Conservation (phyloP, 164 flowering plant species). For the Annona squamosa region DNA sequence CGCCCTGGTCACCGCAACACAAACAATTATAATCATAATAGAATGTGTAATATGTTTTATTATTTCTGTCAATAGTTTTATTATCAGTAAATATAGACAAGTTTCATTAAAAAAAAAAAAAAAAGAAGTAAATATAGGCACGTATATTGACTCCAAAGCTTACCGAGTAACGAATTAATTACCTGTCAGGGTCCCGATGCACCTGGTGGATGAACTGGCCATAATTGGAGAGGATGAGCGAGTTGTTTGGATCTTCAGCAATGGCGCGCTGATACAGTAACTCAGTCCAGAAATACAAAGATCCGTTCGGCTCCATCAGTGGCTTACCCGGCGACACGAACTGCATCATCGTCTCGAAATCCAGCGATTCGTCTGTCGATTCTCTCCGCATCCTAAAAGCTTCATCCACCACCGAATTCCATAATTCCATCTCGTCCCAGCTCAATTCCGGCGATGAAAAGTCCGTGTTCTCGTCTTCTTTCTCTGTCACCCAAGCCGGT, state of each 20-base stretch:
- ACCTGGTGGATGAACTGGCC: conserved; percentile 89
- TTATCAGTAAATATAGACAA: too few species aligned
- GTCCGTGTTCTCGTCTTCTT: conserved; percentile 26
- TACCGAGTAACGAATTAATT: background rate
- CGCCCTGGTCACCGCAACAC: conserved; percentile 46
- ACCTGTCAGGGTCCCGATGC: conserved; percentile 78
- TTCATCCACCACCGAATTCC: conserved; percentile 65
- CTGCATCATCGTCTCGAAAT: conserved; percentile 41
- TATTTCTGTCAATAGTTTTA: background rate
- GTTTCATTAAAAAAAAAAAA: too few species aligned
- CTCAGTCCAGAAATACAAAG: conserved; percentile 49
- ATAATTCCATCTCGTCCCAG: conserved; percentile 40
- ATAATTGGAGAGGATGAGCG: conserved; percentile 73
- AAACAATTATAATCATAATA: background rate
- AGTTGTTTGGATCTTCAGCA: conserved; percentile 51
- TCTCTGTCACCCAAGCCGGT: conserved; percentile 19
- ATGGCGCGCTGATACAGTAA: conserved; percentile 53
- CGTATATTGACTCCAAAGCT: background rate
- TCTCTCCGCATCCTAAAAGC: conserved; percentile 40
- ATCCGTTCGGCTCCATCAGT: conserved; percentile 47
- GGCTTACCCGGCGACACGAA: conserved; percentile 63
- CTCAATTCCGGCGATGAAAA: conserved; percentile 25
- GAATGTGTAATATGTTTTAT: background rate
- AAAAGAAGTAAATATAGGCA: background rate
- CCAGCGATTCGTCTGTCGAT: conserved; percentile 36